A percentile compares a stretch with the other conserved stretches of the same genome.
Evolutionary conservation across 371 early-diverging fungal genomes (phyloP).

Genomic region (Rhizomucor pusillus): DNA sequence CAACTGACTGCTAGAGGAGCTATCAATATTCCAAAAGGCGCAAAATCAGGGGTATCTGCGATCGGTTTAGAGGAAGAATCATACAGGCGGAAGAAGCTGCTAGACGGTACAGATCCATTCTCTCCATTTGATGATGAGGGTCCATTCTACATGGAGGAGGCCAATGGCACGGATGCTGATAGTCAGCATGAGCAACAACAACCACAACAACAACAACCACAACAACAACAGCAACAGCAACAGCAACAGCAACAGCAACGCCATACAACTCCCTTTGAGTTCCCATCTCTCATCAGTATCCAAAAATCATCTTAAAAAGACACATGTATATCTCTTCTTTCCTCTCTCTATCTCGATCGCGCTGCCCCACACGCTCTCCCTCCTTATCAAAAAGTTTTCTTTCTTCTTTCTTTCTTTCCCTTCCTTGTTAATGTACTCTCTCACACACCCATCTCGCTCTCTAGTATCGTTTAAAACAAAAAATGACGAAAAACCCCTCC

Average conservation of each 20-base stretch:
- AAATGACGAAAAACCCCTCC: too few species aligned
- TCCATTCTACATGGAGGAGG: slow-evolving; percentile 45
- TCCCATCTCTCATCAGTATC: slow-evolving; percentile 18
- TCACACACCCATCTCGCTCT: too few species aligned
- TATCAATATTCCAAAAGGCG: slow-evolving; percentile 21
- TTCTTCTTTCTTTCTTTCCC: slow-evolving; percentile 1
- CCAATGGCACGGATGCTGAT: slow-evolving; percentile 6
- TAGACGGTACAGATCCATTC: slow-evolving; percentile 25
- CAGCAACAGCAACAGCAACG: slow-evolving; percentile 6
- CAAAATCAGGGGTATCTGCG: not conserved
- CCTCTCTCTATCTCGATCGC: not conserved
- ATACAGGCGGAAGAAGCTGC: slow-evolving; percentile 7
- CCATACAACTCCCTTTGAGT: slow-evolving; percentile 20
- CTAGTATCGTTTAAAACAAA: too few species aligned
- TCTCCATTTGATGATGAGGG: slow-evolving; percentile 39
- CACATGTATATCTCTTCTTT: not conserved
- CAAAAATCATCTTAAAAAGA: slow-evolving; percentile 14
- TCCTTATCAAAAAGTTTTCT: slow-evolving; percentile 10
- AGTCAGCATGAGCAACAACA: not conserved
- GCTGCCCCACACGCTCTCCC: not conserved
- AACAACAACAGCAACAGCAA: slow-evolving; percentile 7
- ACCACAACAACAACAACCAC: slow-evolving; percentile 1
- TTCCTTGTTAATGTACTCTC: not conserved
- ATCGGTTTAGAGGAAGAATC: slow-evolving; percentile 8
- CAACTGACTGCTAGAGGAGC: slow-evolving; percentile 7